phyloP scores from a whole-genome alignment of 169 alveolate genomes.

The Plasmodium falciparum region DNA sequence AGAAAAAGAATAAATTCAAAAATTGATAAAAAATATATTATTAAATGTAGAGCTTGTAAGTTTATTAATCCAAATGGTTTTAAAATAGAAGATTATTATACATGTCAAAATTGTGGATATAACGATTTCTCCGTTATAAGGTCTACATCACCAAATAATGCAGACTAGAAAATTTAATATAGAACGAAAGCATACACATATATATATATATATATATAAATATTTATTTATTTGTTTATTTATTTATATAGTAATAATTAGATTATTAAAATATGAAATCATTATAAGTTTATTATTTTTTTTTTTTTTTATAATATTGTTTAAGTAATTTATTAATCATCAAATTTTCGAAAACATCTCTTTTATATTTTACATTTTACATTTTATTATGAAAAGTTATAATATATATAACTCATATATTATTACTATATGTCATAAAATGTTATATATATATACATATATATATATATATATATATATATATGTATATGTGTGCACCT shows the following conservation, averaged over 20 bases:
- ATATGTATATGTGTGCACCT: too few relatives aligned
- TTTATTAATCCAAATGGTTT: slow-evolving; percentile 58
- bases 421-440: too few relatives aligned
- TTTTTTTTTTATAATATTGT: too few relatives aligned
- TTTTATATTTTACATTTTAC: too few relatives aligned
- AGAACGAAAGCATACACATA: not conserved
- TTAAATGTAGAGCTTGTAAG: slow-evolving; percentile 62
- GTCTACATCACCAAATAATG: slow-evolving; percentile 53
- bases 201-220: slow-evolving; percentile 9
- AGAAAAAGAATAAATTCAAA: slow-evolving; percentile 54
- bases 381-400: too few relatives aligned
- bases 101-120: slow-evolving; percentile 71
- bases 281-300: not conserved
- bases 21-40: slow-evolving; percentile 58
- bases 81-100: slow-evolving; percentile 56
- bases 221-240: not conserved
- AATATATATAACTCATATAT: too few relatives aligned
- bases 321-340: too few relatives aligned
- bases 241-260: not conserved
- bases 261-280: too few relatives aligned
- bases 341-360: too few relatives aligned
- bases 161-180: slow-evolving; percentile 13
- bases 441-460: too few relatives aligned
- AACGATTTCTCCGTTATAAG: slow-evolving; percentile 59
- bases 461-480: too few relatives aligned